phyloP scores from a whole-genome alignment of 2,329 filamentous ascomycete genomes.

The Ceratocystiopsis sp. region DNA sequence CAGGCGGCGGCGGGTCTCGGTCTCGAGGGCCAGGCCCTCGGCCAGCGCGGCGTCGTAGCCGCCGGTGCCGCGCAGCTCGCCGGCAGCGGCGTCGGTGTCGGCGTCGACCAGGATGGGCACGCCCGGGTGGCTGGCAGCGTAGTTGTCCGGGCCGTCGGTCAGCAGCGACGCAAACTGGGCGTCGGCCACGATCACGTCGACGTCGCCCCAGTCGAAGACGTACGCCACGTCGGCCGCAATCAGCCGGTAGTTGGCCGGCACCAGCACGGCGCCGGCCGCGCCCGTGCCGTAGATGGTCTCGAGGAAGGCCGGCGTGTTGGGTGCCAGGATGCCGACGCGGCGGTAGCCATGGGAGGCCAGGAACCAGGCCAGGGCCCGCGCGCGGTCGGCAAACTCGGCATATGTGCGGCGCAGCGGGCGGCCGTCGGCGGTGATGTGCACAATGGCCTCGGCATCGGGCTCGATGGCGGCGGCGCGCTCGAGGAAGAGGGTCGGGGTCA shows the following conservation, averaged over 20 bases:
- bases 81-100: conserved; percentile 64
- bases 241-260: conserved; percentile 46
- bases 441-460: conserved; percentile 68
- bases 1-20: conserved; percentile 20
- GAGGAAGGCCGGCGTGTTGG: conserved; percentile 89
- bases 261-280: conserved; percentile 62
- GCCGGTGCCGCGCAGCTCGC: conserved; percentile 55
- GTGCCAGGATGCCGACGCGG: conserved; percentile 69
- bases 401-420: conserved; percentile 62
- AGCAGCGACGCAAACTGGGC: conserved; percentile 60
- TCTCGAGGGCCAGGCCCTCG: conserved; percentile 62
- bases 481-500: conserved; percentile 71
- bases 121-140: conserved; percentile 38
- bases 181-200: conserved; percentile 76
- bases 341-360: conserved; percentile 55
- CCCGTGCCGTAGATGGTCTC: conserved; percentile 80
- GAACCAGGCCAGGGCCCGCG: conserved; percentile 76
- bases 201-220: conserved; percentile 76
- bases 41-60: conserved; percentile 73
- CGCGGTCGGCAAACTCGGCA: conserved; percentile 66
- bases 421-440: conserved; percentile 68
- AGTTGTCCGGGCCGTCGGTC: conserved; percentile 28
- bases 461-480: conserved; percentile 77
- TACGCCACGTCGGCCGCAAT: conserved; percentile 78
- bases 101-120: conserved; percentile 61